phyloP scores from a whole-genome alignment of 2,329 filamentous ascomycete species.

The Epichloe typhina region DNA sequence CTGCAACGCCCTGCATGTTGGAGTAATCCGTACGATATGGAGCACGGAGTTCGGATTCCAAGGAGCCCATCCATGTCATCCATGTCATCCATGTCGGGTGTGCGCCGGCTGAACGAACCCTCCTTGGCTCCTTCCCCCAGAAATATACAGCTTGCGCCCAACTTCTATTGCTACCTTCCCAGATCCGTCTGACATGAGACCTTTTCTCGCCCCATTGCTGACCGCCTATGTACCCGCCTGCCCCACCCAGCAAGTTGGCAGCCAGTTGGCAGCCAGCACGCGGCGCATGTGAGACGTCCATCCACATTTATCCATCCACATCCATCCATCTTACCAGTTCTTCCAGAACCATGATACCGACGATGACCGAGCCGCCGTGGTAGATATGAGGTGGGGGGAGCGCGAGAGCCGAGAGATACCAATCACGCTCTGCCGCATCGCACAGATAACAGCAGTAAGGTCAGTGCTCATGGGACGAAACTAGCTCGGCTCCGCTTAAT shows the following conservation, averaged over 20 bases:
- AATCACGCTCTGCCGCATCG: neutral
- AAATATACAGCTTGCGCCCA: neutral
- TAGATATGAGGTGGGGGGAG: fast-evolving
- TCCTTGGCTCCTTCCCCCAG: neutral
- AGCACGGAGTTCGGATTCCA: neutral
- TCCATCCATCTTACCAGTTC: neutral
- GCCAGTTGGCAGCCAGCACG: too few relatives aligned
- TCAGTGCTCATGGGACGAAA: too few relatives aligned
- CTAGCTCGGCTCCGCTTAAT: too few relatives aligned
- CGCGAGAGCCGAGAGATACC: neutral
- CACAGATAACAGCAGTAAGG: too few relatives aligned
- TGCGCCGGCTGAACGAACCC: neutral
- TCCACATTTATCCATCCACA: too few relatives aligned
- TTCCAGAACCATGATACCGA: neutral
- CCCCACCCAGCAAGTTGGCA: too few relatives aligned
- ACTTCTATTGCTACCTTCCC: neutral
- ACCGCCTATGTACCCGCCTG: neutral
- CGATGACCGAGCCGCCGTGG: neutral
- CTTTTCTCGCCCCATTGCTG: neutral
- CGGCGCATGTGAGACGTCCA: neutral
- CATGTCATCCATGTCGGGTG: too few relatives aligned
- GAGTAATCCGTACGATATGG: too few relatives aligned
- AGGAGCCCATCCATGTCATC: too few relatives aligned
- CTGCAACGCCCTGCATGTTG: neutral
- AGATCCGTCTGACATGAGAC: neutral